Conservation (phyloP, 768 basidiomycete species). For the Russula griseocarnosa region DNA sequence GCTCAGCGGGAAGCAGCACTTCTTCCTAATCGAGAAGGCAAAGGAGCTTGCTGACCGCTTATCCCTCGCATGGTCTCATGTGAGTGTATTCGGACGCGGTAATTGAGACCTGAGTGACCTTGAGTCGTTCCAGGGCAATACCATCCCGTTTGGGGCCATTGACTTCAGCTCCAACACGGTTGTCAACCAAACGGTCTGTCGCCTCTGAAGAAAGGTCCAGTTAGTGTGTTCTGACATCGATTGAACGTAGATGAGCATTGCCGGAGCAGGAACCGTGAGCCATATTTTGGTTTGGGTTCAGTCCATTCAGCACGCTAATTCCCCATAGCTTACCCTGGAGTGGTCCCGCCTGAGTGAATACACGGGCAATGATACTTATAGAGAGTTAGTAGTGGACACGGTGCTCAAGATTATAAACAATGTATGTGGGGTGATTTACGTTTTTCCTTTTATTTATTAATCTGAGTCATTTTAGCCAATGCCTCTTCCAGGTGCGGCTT, state of each 20-base stretch:
- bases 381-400: slow-evolving; percentile 27
- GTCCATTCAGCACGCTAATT: neutral
- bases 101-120: neutral
- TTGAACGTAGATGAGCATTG: slow-evolving; percentile 47
- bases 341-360: slow-evolving; percentile 49
- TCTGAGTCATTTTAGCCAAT: slow-evolving; percentile 35
- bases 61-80: slow-evolving; percentile 56
- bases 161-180: slow-evolving; percentile 40
- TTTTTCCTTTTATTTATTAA: neutral
- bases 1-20: slow-evolving; percentile 51
- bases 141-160: slow-evolving; percentile 39
- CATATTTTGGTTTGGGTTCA: neutral
- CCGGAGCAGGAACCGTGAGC: slow-evolving; percentile 44
- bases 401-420: slow-evolving; percentile 47
- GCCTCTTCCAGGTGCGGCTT: slow-evolving; percentile 30
- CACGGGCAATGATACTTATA: slow-evolving; percentile 59
- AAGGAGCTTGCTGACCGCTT: slow-evolving; percentile 61
- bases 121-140: slow-evolving; percentile 32
- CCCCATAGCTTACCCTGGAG: slow-evolving; percentile 52
- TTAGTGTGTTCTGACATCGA: slow-evolving; percentile 41
- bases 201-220: slow-evolving; percentile 28
- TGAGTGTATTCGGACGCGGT: slow-evolving; percentile 33
- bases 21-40: slow-evolving; percentile 55
- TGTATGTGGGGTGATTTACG: slow-evolving; percentile 32
- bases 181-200: slow-evolving; percentile 34